phyloP scores from a whole-genome alignment of 345 rosid species.

The Salix brachista region DNA sequence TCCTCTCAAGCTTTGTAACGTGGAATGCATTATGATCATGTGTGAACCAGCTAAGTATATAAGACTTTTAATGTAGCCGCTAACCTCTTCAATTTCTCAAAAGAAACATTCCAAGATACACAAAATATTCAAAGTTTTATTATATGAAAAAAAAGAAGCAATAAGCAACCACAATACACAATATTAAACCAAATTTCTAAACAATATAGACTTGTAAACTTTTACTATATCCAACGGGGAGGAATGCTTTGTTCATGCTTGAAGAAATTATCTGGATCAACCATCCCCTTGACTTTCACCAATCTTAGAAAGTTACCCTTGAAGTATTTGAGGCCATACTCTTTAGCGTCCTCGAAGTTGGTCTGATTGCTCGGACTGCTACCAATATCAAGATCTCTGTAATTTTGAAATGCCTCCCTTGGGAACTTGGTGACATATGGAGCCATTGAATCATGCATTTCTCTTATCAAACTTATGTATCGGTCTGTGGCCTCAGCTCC shows the following conservation, averaged over 20 bases:
- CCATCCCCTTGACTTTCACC: neutral
- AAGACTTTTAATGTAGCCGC: too few relatives aligned
- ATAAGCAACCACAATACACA: neutral
- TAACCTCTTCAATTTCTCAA: too few relatives aligned
- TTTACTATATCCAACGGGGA: neutral
- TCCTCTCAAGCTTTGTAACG: too few relatives aligned
- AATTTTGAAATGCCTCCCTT: conserved; percentile 1
- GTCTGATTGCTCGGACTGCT: neutral
- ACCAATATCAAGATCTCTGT: conserved; percentile 4
- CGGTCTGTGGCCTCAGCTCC: neutral
- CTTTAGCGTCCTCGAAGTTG: neutral
- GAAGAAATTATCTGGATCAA: neutral
- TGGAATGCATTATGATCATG: too few relatives aligned
- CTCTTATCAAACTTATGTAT: neutral
- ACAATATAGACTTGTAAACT: neutral
- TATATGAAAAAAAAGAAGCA: neutral
- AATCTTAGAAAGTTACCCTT: neutral
- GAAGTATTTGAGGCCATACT: neutral
- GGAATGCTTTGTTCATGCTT: neutral
- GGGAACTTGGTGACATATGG: neutral
- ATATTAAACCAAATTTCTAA: neutral
- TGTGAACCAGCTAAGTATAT: too few relatives aligned
- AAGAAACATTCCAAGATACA: too few relatives aligned
- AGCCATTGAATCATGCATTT: conserved; percentile 1
- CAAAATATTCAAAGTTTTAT: neutral